Conservation (phyloP, 345 rosid genomes). For the Sisymbrium altissimum region DNA sequence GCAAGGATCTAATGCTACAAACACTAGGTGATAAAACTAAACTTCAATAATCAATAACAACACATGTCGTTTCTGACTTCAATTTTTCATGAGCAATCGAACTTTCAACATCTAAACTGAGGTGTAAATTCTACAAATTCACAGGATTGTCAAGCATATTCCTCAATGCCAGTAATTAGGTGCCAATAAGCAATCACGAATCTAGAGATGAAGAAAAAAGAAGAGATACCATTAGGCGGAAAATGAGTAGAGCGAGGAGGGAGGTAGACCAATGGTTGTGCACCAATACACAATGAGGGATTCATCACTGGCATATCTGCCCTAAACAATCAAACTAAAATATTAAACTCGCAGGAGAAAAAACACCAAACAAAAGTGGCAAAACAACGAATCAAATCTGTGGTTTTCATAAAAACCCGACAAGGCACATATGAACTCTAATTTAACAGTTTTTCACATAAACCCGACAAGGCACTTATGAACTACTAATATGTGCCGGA, state of each 20-base stretch:
- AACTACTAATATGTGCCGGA: background rate
- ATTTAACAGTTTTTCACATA: background rate
- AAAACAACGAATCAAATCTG: background rate
- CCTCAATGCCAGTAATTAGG: background rate
- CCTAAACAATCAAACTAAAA: background rate
- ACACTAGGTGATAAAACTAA: background rate
- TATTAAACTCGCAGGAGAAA: background rate
- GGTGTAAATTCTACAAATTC: background rate
- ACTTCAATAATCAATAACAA: background rate
- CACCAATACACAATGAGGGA: constrained; percentile 17
- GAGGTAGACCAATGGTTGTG: background rate
- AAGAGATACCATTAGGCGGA: constrained; percentile 4
- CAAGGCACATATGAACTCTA: background rate
- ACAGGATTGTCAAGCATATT: background rate
- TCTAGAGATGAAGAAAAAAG: background rate
- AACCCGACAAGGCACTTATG: background rate
- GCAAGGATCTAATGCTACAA: background rate
- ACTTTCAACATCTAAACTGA: background rate
- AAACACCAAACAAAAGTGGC: background rate
- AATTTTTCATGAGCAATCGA: background rate
- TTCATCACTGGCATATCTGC: constrained; percentile 26
- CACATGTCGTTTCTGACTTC: background rate
- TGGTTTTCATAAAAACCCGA: background rate
- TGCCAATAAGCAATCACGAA: background rate
- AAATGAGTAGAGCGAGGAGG: constrained; percentile 10